A percentile compares a stretch with the other conserved stretches of the same genome.
Conservation (phyloP, 768 basidiomycete genomes). For the Cystobasidium onofrii region DNA sequence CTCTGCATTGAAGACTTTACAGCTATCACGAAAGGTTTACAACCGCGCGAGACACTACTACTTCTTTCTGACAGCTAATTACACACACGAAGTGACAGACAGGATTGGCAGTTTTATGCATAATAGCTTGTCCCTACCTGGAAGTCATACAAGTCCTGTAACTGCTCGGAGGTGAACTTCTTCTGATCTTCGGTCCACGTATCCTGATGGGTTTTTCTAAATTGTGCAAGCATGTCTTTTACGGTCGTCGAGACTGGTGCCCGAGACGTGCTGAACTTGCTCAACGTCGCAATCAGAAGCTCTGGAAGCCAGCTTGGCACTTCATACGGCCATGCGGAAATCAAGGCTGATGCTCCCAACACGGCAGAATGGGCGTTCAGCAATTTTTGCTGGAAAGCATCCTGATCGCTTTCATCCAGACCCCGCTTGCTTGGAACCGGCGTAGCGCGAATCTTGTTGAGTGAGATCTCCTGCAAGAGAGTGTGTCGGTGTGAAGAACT, state of each 20-base stretch:
- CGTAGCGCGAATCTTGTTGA: conserved; percentile 61
- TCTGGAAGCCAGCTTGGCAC: conserved; percentile 90
- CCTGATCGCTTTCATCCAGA: conserved; percentile 50
- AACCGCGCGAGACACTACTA: background rate
- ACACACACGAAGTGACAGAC: background rate
- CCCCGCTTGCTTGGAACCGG: conserved; percentile 56
- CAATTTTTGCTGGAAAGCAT: conserved; percentile 59
- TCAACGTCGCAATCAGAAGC: conserved; percentile 66
- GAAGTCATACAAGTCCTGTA: conserved; percentile 45
- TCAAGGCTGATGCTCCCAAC: conserved; percentile 82
- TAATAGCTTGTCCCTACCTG: conserved; percentile 34
- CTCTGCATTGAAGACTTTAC: too few relatives aligned
- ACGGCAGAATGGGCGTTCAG: conserved; percentile 82
- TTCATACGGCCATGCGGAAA: conserved; percentile 91
- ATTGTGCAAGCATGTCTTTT: conserved; percentile 41
- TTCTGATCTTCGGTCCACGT: conserved; percentile 84
- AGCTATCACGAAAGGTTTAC: background rate
- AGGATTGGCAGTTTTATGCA: background rate
- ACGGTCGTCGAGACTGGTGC: conserved; percentile 47
- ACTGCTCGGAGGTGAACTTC: conserved; percentile 75
- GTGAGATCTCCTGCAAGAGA: conserved; percentile 60
- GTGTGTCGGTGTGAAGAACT: background rate
- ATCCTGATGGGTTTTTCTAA: conserved; percentile 49
- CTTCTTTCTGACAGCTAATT: background rate
- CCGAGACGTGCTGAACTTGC: conserved; percentile 78